phyloP scores from a whole-genome alignment of 1,284 basidiomycete species.

The Bjerkandera adusta region DNA sequence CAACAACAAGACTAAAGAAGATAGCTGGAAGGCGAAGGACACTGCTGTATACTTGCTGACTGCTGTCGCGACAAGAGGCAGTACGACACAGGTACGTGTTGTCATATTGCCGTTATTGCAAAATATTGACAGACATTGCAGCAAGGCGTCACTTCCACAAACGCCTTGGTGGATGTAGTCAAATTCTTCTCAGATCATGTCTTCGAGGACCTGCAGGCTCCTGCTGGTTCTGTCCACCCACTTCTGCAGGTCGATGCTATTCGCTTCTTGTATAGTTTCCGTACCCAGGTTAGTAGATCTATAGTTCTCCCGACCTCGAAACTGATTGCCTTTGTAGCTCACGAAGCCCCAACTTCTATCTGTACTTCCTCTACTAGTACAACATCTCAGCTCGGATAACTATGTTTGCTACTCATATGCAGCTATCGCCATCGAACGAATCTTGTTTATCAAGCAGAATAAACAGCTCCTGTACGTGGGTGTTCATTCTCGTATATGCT shows the following conservation, averaged over 20 bases:
- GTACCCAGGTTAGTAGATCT: slow-evolving; percentile 72
- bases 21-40: slow-evolving; percentile 94
- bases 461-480: slow-evolving; percentile 45
- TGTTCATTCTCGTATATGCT: neutral
- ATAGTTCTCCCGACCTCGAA: neutral
- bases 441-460: slow-evolving; percentile 84
- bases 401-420: slow-evolving; percentile 90
- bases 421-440: slow-evolving; percentile 87
- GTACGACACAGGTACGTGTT: slow-evolving; percentile 71
- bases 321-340: slow-evolving; percentile 47
- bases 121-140: slow-evolving; percentile 26
- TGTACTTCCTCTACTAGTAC: slow-evolving; percentile 87
- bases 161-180: slow-evolving; percentile 91
- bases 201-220: slow-evolving; percentile 82
- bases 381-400: slow-evolving; percentile 78
- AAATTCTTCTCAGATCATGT: slow-evolving; percentile 95
- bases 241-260: slow-evolving; percentile 97
- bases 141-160: slow-evolving; percentile 93
- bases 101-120: neutral
- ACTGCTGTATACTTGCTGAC: slow-evolving; percentile 94
- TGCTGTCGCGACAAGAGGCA: slow-evolving; percentile 86
- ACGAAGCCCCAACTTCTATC: slow-evolving; percentile 93
- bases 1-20: slow-evolving; percentile 53
- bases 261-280: slow-evolving; percentile 90
- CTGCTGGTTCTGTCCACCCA: slow-evolving; percentile 70